These are phyloP conservation scores for Epicoccum nigrum DNA, from an alignment of 2,329 filamentous ascomycete genomes.

Conservation along the genomic window DNA sequence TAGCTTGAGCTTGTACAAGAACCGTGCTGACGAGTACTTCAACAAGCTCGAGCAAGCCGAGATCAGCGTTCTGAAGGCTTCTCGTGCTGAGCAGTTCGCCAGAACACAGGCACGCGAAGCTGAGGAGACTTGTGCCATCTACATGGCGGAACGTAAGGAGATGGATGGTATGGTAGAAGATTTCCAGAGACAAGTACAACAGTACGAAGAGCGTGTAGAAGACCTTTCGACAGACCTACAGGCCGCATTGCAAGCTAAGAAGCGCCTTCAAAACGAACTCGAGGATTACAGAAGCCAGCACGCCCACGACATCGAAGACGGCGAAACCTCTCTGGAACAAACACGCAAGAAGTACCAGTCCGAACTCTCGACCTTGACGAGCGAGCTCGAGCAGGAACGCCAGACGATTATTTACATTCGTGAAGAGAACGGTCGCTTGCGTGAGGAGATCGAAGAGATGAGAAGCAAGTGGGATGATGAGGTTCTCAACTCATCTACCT, in stretches of 20 bases:
- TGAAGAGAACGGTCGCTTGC: conserved; percentile 81
- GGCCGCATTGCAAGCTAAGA: conserved; percentile 84
- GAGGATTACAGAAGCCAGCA: conserved; percentile 96
- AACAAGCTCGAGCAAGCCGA: conserved; percentile 96
- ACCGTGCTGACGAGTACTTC: conserved; percentile 93
- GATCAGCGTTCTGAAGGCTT: conserved; percentile 91
- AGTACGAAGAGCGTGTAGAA: conserved; percentile 88
- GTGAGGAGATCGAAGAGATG: conserved; percentile 95
- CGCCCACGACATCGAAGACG: conserved; percentile 96
- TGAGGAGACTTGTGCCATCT: conserved; percentile 85
- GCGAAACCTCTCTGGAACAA: conserved; percentile 94
- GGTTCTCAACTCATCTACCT: conserved; percentile 94
- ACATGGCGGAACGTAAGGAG: conserved; percentile 90
- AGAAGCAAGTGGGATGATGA: conserved; percentile 98
- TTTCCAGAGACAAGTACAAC: conserved; percentile 85
- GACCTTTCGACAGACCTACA: conserved; percentile 90
- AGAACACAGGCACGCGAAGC: conserved; percentile 87
- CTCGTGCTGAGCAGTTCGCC: conserved; percentile 90
- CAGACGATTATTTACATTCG: conserved; percentile 86
- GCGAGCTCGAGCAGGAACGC: conserved; percentile 90
- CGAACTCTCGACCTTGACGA: conserved; percentile 86
- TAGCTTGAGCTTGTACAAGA: conserved; percentile 88
- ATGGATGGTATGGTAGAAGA: conserved; percentile 89
- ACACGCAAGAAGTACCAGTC: conserved; percentile 96
- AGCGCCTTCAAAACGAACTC: conserved; percentile 92